Conservation (phyloP, 257 asterid genomes). For the Avicennia marina region DNA sequence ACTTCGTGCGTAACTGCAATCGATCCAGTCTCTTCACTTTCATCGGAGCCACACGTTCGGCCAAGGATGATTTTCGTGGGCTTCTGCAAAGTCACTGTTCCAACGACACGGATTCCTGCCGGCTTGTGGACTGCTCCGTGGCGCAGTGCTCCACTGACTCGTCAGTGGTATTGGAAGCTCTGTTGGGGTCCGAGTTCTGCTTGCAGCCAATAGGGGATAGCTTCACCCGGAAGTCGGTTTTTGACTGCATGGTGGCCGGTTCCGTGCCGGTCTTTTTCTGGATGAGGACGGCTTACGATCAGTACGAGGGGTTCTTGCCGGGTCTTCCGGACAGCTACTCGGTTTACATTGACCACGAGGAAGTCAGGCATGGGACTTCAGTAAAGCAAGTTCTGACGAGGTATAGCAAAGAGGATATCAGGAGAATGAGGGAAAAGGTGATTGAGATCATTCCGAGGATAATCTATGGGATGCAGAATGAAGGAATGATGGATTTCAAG, state of each 20-base stretch:
- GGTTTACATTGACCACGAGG: slow-evolving; percentile 56
- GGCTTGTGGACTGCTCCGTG: slow-evolving; percentile 50
- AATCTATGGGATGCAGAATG: slow-evolving; percentile 50
- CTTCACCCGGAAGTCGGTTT: slow-evolving; percentile 49
- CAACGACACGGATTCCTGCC: slow-evolving; percentile 40
- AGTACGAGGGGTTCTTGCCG: slow-evolving; percentile 82
- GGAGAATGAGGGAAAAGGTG: slow-evolving; percentile 66
- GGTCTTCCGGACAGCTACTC: slow-evolving; percentile 73
- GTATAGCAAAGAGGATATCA: slow-evolving; percentile 45
- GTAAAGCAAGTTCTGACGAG: slow-evolving; percentile 52
- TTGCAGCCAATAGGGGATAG: slow-evolving; percentile 79
- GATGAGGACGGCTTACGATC: slow-evolving; percentile 53
- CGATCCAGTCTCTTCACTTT: slow-evolving; percentile 33
- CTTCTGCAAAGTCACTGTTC: slow-evolving; percentile 39
- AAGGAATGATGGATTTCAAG: slow-evolving; percentile 36
- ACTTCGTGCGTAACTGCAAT: slow-evolving; percentile 16
- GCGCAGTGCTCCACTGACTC: slow-evolving; percentile 42
- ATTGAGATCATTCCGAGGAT: slow-evolving; percentile 71
- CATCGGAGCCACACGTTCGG: slow-evolving; percentile 39
- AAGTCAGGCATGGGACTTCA: slow-evolving; percentile 45
- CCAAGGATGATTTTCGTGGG: slow-evolving; percentile 24
- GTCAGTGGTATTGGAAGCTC: slow-evolving; percentile 30
- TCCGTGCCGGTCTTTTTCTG: slow-evolving; percentile 75
- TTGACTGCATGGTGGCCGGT: slow-evolving; percentile 85
- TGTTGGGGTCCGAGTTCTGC: slow-evolving; percentile 62